These are phyloP conservation scores for Tripidium arundinaceum DNA, from an alignment of 202 grass and related monocot genomes.

Conservation along the genomic window DNA sequence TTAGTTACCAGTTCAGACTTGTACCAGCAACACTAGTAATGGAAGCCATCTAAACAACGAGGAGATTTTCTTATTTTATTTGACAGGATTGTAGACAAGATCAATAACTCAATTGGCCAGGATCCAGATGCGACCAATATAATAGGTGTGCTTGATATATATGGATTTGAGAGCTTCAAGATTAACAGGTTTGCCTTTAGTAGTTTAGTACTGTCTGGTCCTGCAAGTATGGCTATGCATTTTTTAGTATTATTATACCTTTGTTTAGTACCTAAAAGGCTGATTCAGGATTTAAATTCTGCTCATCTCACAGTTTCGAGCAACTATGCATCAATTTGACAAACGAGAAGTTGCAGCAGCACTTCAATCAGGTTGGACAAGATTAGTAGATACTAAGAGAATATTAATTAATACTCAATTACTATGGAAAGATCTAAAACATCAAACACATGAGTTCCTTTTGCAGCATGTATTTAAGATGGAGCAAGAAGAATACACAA, in stretches of 20 bases:
- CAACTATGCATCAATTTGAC: constrained; percentile 97
- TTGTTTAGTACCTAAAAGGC: constrained; percentile 9
- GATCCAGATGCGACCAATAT: constrained; percentile 75
- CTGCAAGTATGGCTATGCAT: constrained; percentile 1
- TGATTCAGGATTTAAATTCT: constrained; percentile 4
- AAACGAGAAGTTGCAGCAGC: constrained; percentile 94
- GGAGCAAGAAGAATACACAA: constrained; percentile 99
- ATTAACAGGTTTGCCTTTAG: constrained; percentile 68
- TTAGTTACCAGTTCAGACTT: constrained; percentile 8
- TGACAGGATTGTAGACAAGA: constrained; percentile 96
- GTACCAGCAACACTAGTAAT: neutral
- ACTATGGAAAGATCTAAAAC: neutral
- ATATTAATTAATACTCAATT: constrained; percentile 8
- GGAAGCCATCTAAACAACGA: constrained; percentile 15
- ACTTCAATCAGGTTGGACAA: constrained; percentile 83
- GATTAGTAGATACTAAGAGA: neutral
- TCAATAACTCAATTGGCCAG: constrained; percentile 94
- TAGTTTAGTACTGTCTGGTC: constrained; percentile 2
- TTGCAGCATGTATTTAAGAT: constrained; percentile 97
- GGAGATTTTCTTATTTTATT: constrained; percentile 21
- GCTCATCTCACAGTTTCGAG: constrained; percentile 69
- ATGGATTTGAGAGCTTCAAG: constrained; percentile 98
- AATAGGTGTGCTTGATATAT: constrained; percentile 98
- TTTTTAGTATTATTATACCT: neutral
- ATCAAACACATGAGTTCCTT: constrained; percentile 23